A percentile compares a stretch with the other conserved stretches of the same genome.
These are phyloP conservation scores for Geoglossum glabrum DNA, from an alignment of 495 filamentous ascomycete genomes.

Conservation along the genomic window DNA sequence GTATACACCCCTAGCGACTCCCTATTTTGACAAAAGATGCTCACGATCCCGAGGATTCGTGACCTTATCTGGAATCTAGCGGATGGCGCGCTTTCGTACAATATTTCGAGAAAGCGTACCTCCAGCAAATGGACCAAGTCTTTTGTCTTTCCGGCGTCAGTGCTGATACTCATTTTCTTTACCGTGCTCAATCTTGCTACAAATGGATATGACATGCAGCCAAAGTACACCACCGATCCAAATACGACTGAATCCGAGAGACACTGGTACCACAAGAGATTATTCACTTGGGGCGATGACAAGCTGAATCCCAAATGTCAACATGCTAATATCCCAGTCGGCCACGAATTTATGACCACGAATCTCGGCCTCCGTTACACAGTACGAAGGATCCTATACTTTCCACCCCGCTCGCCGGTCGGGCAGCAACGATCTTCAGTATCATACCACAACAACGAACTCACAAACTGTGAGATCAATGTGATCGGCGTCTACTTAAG, in stretches of 20 bases:
- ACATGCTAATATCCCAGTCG: constrained; percentile 4
- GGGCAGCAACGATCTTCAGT: constrained; percentile 3
- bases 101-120: constrained; percentile 5
- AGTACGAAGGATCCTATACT: not conserved
- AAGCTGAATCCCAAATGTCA: constrained; percentile 8
- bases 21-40: not conserved
- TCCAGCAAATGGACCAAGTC: constrained; percentile 2
- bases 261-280: constrained; percentile 6
- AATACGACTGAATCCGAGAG: constrained; percentile 5
- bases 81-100: constrained; percentile 6
- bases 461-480: constrained; percentile 5
- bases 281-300: constrained; percentile 7
- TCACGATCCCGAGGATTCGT: not conserved
- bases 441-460: constrained; percentile 7
- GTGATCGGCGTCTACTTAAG: not conserved
- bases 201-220: constrained; percentile 7
- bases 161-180: not conserved
- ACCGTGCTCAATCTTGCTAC: constrained; percentile 7
- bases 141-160: not conserved
- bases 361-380: constrained; percentile 9
- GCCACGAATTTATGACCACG: constrained; percentile 8
- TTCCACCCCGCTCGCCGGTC: not conserved
- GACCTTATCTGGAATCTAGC: not conserved
- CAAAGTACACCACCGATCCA: constrained; percentile 4
- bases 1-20: not conserved